Evolutionary conservation across 148 eudicot species (phyloP).

Genomic region (Fagopyrum esculentum): DNA sequence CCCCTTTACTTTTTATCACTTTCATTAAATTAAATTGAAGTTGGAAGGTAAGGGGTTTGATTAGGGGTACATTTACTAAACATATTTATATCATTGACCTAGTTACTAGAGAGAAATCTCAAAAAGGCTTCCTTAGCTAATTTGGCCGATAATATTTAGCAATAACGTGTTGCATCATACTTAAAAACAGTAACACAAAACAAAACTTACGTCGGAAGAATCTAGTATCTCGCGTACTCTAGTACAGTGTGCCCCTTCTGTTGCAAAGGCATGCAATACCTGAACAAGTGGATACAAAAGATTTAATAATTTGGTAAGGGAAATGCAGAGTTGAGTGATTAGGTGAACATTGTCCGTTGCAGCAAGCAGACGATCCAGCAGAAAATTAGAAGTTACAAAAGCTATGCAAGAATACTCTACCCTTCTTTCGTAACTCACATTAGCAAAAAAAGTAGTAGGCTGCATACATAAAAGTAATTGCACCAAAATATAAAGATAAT

Average conservation of each 20-base stretch:
- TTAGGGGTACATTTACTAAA: too few relatives aligned
- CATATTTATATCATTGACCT: too few relatives aligned
- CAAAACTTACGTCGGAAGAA: slow-evolving; percentile 72
- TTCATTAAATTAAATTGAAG: too few relatives aligned
- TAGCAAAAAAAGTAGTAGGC: neutral
- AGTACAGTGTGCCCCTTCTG: slow-evolving; percentile 90
- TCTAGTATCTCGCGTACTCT: slow-evolving; percentile 86
- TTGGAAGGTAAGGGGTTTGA: too few relatives aligned
- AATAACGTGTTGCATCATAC: too few relatives aligned
- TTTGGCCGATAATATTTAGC: neutral
- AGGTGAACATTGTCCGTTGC: neutral
- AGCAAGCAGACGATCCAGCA: neutral
- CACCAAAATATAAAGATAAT: neutral
- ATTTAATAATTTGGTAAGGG: neutral
- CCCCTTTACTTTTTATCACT: too few relatives aligned
- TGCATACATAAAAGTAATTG: neutral
- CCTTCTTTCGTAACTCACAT: neutral
- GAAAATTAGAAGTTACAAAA: neutral
- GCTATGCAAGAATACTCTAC: neutral
- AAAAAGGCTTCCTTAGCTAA: too few relatives aligned
- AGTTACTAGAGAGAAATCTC: too few relatives aligned
- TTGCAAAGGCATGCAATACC: slow-evolving; percentile 97
- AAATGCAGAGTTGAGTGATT: neutral
- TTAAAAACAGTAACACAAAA: neutral
- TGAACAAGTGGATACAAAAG: slow-evolving; percentile 20